Evolutionary conservation across 2,329 filamentous ascomycete species (phyloP), one percentile per base, ranked within the genome.

Genomic region (Spiromastix sp.): DNA sequence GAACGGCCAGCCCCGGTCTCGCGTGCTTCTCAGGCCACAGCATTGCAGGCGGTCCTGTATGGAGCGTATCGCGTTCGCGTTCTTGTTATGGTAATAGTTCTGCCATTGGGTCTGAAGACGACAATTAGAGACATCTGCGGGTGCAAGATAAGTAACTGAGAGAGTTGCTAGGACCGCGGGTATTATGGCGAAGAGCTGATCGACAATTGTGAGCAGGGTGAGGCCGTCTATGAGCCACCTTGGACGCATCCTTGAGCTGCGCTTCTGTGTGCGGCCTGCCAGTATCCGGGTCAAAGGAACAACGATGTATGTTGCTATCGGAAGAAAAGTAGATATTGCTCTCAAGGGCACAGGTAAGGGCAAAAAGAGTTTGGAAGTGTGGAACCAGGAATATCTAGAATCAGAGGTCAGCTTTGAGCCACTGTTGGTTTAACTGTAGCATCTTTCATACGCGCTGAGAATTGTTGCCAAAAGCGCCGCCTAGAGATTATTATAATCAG

Each of bases 71-170:
- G 37, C 39, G n/a, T 31, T 32, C 10, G 27, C 27, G 20, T 42
- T 39, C 16, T 39, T 42, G 17, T 22, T 16, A 5, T 33, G 37
- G 18, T 34, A 42, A 12, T 25, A 42, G 8, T 17, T 16, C 20
- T 42, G 39, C 39, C 37, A 42, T 40, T 42, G 39, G 16, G 24
- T 22, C 9, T 37, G 37, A 21, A 42, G 37, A 12, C 37, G 39
- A 17, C 39, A 42, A 16, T 31, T 36, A 30, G 35, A 17, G 15
- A 40, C 32, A 11, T 36, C 25, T 12, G 17, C 37, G 4, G 37
- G 32, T 11, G n/a, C 11, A 9, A 42, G 27, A 16, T 42, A 40
- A n/a, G 39, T 40, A 11, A 38, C 15, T 4, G 36, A 12, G 15
- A 42, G 17, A 7, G 36, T 28, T 10, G 37, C 39, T 12, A 42